Conservation (phyloP, 768 basidiomycete genomes). For the Panaeolus cyanescens region DNA sequence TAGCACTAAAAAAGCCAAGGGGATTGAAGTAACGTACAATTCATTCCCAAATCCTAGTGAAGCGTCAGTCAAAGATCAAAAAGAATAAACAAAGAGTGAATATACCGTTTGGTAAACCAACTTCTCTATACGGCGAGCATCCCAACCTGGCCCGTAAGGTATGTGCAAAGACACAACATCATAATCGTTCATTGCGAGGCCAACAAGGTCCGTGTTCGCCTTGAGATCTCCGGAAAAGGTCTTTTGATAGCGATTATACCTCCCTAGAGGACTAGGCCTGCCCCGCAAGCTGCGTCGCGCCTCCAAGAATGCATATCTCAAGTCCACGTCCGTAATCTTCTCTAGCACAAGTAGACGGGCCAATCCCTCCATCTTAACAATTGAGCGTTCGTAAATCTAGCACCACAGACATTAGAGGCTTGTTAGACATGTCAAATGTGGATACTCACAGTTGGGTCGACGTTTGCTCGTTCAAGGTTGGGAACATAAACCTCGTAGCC, state of each 20-base stretch:
- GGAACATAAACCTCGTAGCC: conserved; percentile 64
- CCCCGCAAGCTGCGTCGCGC: conserved; percentile 51
- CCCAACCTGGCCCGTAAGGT: conserved; percentile 64
- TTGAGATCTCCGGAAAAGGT: conserved; percentile 58
- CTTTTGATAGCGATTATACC: conserved; percentile 34
- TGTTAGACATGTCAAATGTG: not conserved
- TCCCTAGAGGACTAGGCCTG: conserved; percentile 36
- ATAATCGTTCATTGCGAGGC: conserved; percentile 58
- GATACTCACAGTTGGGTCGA: conserved; percentile 60
- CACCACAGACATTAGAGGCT: not conserved
- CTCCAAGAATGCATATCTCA: conserved; percentile 47
- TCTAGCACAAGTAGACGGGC: conserved; percentile 67
- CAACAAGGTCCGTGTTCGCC: conserved; percentile 34
- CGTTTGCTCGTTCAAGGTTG: conserved; percentile 46
- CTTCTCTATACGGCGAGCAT: conserved; percentile 55
- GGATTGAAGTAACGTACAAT: conserved; percentile 38
- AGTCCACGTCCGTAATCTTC: conserved; percentile 45
- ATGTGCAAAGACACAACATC: conserved; percentile 57
- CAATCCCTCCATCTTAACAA: conserved; percentile 56
- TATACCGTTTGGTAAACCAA: conserved; percentile 59
- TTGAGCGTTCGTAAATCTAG: conserved; percentile 63
- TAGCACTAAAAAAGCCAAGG: not conserved
- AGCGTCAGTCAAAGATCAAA: not conserved
- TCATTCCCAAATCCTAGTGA: conserved; percentile 60
- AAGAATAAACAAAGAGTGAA: not conserved